Conservation (phyloP, 2,329 filamentous ascomycete genomes). For the Endoconidiophora polonica region DNA sequence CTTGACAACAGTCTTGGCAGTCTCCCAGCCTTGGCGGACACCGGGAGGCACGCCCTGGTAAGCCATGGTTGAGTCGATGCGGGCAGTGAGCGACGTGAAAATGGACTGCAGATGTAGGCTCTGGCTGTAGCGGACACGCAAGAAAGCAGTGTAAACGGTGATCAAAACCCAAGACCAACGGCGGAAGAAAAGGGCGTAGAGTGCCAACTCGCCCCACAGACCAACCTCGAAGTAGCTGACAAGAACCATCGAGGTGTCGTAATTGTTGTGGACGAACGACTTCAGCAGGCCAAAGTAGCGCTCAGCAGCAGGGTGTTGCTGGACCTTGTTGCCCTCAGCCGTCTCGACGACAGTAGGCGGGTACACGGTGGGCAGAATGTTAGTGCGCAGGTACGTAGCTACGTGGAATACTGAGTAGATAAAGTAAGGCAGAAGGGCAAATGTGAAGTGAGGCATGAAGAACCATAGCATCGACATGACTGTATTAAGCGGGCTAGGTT, state of each 20-base stretch:
- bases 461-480: conserved; percentile 69
- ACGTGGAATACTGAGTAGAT: conserved; percentile 99
- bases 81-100: conserved; percentile 53
- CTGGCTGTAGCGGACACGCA: conserved; percentile 78
- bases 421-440: conserved; percentile 83
- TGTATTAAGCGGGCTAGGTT: conserved; percentile 3
- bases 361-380: conserved; percentile 73
- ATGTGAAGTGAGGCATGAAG: conserved; percentile 69
- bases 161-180: conserved; percentile 84
- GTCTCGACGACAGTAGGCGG: conserved; percentile 43
- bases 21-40: conserved; percentile 64
- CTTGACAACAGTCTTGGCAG: conserved; percentile 53
- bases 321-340: conserved; percentile 36
- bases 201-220: conserved; percentile 68
- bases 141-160: conserved; percentile 73
- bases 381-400: conserved; percentile 85
- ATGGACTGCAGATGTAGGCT: conserved; percentile 83
- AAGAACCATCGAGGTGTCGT: conserved; percentile 86
- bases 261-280: conserved; percentile 93
- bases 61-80: conserved; percentile 66
- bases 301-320: conserved; percentile 19
- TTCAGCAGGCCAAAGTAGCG: conserved; percentile 56
- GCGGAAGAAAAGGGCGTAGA: conserved; percentile 73
- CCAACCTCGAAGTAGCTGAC: conserved; percentile 78
- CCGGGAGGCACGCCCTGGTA: conserved; percentile 74